These are phyloP conservation scores for Corymbia citriodora DNA, from an alignment of 441 rosid species.

Conservation along the genomic window DNA sequence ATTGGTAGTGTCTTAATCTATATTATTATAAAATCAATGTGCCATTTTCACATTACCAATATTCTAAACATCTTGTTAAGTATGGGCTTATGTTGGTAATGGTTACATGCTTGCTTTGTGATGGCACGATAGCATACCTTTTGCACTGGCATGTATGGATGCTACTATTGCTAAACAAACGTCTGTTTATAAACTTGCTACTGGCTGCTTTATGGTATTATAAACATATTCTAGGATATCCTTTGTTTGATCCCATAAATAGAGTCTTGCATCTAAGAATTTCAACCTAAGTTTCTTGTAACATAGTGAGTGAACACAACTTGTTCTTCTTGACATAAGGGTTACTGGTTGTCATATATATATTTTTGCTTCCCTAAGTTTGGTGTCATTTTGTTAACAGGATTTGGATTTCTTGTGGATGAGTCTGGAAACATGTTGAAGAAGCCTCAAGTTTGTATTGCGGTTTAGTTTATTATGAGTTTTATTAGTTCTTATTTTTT, in stretches of 20 bases:
- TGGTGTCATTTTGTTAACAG: conserved; percentile 22
- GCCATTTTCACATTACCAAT: neutral
- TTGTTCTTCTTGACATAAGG: neutral
- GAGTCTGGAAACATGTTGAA: conserved; percentile 59
- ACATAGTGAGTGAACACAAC: neutral
- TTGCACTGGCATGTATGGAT: neutral
- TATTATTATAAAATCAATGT: neutral
- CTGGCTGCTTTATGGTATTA: neutral
- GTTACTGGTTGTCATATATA: neutral
- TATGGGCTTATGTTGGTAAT: neutral
- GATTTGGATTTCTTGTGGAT: conserved; percentile 70
- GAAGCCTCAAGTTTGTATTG: conserved; percentile 63
- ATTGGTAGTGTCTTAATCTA: neutral
- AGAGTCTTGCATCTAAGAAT: neutral
- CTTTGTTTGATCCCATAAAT: neutral
- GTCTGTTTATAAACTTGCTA: neutral
- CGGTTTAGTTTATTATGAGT: neutral
- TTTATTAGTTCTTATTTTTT: neutral
- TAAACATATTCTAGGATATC: neutral
- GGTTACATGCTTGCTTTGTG: neutral
- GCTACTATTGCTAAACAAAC: neutral
- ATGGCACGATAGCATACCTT: neutral
- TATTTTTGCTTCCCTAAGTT: neutral
- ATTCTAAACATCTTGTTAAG: neutral
- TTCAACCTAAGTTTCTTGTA: neutral